Evolutionary conservation across 2,329 filamentous ascomycete genomes (phyloP).

Genomic region (Didymosphaeria variabile): DNA sequence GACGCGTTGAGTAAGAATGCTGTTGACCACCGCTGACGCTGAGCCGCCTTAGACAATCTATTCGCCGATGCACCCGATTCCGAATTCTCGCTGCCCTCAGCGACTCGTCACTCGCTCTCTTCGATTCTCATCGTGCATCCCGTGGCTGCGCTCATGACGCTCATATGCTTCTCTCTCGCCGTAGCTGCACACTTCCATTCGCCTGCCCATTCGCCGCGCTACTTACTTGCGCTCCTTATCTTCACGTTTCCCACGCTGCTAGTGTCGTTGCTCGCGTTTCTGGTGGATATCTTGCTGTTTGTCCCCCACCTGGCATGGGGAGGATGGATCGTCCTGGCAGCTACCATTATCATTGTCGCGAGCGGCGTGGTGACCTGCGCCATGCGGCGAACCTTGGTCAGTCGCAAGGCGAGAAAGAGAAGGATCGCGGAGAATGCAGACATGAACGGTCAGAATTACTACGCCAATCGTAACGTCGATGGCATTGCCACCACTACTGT

Average conservation of each 20-base stretch:
- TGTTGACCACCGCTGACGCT: constrained; percentile 22
- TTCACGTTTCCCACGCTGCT: constrained; percentile 86
- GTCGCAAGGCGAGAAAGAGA: constrained; percentile 90
- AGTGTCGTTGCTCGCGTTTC: constrained; percentile 83
- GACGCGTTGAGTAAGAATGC: not conserved
- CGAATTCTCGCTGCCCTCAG: constrained; percentile 72
- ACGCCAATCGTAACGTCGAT: constrained; percentile 59
- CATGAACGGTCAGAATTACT: constrained; percentile 95
- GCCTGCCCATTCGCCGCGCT: constrained; percentile 88
- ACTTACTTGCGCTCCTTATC: constrained; percentile 84
- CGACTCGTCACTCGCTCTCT: constrained; percentile 74
- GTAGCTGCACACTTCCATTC: constrained; percentile 84
- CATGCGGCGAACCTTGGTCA: constrained; percentile 91
- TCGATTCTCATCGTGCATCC: constrained; percentile 92
- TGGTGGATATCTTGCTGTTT: constrained; percentile 93
- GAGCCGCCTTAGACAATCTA: constrained; percentile 54
- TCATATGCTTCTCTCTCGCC: constrained; percentile 84
- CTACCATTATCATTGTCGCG: constrained; percentile 83
- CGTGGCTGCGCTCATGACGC: constrained; percentile 83
- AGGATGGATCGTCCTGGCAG: constrained; percentile 89
- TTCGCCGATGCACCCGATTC: constrained; percentile 55
- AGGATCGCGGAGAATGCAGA: constrained; percentile 93
- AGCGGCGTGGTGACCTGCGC: constrained; percentile 89
- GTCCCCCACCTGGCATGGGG: constrained; percentile 94
- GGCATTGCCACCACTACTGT: constrained; percentile 25